Evolutionary conservation across 2,329 filamentous ascomycete species (phyloP), one percentile per base, ranked within the genome.

Genomic region (Boeremia exigua): DNA sequence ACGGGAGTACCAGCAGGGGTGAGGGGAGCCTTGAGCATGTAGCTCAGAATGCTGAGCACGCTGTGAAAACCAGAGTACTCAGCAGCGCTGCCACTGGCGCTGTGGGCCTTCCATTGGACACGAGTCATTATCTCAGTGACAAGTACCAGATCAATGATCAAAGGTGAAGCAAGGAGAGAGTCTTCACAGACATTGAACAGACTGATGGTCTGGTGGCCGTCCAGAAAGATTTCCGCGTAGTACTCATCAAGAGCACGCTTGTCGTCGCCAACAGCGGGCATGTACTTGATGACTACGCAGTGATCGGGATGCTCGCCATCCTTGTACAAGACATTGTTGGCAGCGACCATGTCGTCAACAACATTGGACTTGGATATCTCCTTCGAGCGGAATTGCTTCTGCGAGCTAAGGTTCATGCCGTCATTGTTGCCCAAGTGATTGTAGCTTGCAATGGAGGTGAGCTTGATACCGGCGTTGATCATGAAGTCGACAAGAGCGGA

Each of bases 361-460:
- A 99, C 95, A 76, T 97, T 99, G 71, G 92, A 96, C 85, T 99
- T 99, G 80, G 91, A 96, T 68, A 99, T 99, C 81, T 99, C 95
- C 86, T 99, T 99, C 80, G 92, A 96, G 70, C 95, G 93, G 87
- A 99, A 99, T 80, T 98, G 95, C 82, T 89, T 92, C 78, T 97
- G 93, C 38, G 93, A 96, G 81, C 91, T 96, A 69, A 99, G 80
- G 82, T 99, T 99, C 88, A 93, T 97, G 82, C 95, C 95, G 75
- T 99, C 94, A 75, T 99, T 99, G 86, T 99, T 99, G 73, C 95
- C 95, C 52, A 99, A 88, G 78, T 99, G 95, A 83, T 99, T 99
- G 87, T 99, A 99, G 80, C 91, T 96, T 63, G 95, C 92, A 80
- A 99, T 98, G 36, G 93, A 96, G 57, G 94, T 98, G 73, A 99